Evolutionary conservation across 1,139 yeast genomes (phyloP).

Genomic region (Geotrichum fermentans): DNA sequence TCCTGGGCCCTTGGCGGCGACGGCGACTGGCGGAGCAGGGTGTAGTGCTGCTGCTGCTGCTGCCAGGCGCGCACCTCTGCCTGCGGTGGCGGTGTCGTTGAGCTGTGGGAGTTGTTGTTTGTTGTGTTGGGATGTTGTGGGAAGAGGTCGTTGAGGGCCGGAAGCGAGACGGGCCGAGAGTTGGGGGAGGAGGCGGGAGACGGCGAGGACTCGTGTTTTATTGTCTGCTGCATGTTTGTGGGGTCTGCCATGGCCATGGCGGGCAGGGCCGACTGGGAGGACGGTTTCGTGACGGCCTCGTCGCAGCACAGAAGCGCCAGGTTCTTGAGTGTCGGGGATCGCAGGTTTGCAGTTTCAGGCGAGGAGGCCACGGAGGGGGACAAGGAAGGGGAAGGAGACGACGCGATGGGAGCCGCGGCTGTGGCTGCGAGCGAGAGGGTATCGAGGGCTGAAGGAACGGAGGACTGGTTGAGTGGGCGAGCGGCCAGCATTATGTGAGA

Average conservation of each 20-base stretch:
- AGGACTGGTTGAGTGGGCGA: too few species aligned
- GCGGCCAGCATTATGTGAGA: not conserved
- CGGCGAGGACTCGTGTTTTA: not conserved
- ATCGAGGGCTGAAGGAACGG: slow-evolving; percentile 6
- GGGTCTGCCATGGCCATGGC: not conserved
- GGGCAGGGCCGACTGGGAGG: too few species aligned
- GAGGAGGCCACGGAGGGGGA: slow-evolving; percentile 4
- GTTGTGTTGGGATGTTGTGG: not conserved
- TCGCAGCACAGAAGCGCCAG: slow-evolving; percentile 1
- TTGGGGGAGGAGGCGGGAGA: slow-evolving; percentile 1
- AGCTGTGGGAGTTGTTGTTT: not conserved
- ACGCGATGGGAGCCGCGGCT: not conserved
- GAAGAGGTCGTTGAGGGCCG: not conserved
- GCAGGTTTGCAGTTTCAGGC: slow-evolving; percentile 3
- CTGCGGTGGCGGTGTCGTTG: too few species aligned
- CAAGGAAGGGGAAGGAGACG: slow-evolving; percentile 1
- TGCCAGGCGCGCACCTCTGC: too few species aligned
- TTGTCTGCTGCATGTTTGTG: not conserved
- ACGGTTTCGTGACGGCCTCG: not conserved
- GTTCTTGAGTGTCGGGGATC: slow-evolving; percentile 2
- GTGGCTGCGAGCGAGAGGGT: slow-evolving; percentile 11
- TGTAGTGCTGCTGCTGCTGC: not conserved
- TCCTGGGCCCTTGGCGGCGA: too few species aligned
- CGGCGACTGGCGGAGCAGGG: not conserved
- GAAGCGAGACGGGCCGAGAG: not conserved